Conservation (phyloP, 257 asterid species). For the Nicotiana noctiflora region DNA sequence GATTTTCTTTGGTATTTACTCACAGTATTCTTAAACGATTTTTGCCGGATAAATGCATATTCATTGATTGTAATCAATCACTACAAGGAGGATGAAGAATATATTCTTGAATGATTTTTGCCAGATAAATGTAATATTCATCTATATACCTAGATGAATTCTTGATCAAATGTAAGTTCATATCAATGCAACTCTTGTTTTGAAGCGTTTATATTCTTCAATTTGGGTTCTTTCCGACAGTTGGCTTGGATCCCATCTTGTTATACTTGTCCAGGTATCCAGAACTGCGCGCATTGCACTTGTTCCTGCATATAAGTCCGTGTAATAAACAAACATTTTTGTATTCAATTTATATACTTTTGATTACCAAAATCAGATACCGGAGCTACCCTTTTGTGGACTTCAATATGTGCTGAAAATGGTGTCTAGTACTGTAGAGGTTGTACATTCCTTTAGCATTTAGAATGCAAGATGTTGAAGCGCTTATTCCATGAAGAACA, state of each 20-base stretch:
- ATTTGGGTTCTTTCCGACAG: neutral
- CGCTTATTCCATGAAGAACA: too few species aligned
- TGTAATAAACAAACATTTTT: too few species aligned
- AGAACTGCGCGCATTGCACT: neutral
- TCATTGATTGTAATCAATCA: constrained; percentile 1
- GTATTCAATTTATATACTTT: too few species aligned
- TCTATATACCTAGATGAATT: neutral
- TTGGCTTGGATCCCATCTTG: neutral
- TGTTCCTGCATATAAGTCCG: too few species aligned
- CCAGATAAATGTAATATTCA: too few species aligned
- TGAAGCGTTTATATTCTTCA: neutral
- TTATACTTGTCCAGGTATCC: neutral
- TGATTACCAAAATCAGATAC: too few species aligned
- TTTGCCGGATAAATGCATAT: neutral
- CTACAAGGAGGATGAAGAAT: neutral
- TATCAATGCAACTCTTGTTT: neutral
- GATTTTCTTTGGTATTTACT: neutral
- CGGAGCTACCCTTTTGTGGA: too few species aligned
- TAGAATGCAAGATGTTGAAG: too few species aligned
- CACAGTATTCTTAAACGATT: neutral
- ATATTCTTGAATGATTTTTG: too few species aligned
- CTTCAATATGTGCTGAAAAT: too few species aligned
- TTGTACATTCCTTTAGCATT: too few species aligned
- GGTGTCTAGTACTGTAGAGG: too few species aligned
- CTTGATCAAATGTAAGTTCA: neutral